Base-by-base conservation (phyloP, 225 moss, liverwort and hornwort species). In the Sphagnum contortum region DNA sequence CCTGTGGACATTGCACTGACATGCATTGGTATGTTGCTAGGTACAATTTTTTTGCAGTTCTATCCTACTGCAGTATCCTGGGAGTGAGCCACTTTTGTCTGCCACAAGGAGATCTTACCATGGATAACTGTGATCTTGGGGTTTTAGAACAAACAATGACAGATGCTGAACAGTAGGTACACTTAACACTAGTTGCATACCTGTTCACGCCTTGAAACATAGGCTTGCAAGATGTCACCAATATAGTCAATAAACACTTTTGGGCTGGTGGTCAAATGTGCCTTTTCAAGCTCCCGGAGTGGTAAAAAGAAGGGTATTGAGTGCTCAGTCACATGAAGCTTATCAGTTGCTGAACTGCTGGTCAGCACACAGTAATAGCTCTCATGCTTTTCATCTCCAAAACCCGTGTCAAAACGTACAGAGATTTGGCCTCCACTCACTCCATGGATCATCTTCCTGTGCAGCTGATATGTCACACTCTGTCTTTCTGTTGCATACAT, bases 181-280 rank as follows among this genome's bases (percentile, higher is more conserved):
- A 29, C 29, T 29, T 29, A 29, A 29, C 29, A 29, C 29, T 0
- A 29, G 29, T 29, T 29, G 29, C 29, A 29, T 65, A 87, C 83
- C 80, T 87, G 87, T 82, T 91, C 84, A 57, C 91, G 84, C 75
- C 89, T 79, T 61, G 91, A 89, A 65, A 91, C 82, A 60, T 89
- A 91, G 49, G 91, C 91, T 77, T 89, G 89, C 58, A 91, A 70
- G 14, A 89, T 78, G 60, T 77, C 82, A 70, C 89, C 86, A 67
- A 91, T 74, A 13, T 73, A 69, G 60, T 91, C 91, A 57, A 91
- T 87, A 63, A 91, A 91, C 73, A 75, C 55, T 72, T 80, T 87
- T 66, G 84, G 82, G 70, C 87, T 91, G 54, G 68, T 71, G 9
- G 77, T 78, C 57, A 91, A 69, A 67, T 87, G 81, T 62, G 84